Evolutionary conservation across 2,329 filamentous ascomycete genomes (phyloP).

Genomic region (Parastagonospora nodorum): DNA sequence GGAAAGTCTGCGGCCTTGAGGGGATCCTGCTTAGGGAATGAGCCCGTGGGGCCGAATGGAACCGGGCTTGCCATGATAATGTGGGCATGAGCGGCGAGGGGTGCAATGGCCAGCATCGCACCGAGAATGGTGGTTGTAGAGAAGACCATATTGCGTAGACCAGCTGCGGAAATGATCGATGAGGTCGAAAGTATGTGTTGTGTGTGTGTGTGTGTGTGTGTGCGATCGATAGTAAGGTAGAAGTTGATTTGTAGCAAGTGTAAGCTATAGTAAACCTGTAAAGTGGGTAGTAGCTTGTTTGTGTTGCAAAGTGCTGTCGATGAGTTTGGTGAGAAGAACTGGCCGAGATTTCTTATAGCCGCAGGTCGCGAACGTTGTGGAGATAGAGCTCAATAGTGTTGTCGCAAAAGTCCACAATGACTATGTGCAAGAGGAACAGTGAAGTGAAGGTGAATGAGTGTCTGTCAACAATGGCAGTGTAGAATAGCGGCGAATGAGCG

Average conservation of each 20-base stretch:
- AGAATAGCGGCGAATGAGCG: conserved; percentile 9
- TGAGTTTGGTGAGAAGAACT: conserved; percentile 11
- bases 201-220: conserved; percentile 5
- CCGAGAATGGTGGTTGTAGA: conserved; percentile 16
- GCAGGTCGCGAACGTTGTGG: conserved; percentile 6
- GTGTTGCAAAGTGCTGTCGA: conserved; percentile 14
- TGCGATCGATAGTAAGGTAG: conserved; percentile 6
- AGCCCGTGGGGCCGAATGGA: conserved; percentile 68
- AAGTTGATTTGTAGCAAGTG: conserved; percentile 6
- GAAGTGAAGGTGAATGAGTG: conserved; percentile 26
- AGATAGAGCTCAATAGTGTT: conserved; percentile 15
- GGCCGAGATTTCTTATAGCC: neutral
- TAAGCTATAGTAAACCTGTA: neutral
- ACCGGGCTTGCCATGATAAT: conserved; percentile 73
- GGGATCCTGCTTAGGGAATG: conserved; percentile 64
- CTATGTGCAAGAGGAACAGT: conserved; percentile 15
- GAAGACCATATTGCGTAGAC: conserved; percentile 14
- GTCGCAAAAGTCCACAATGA: conserved; percentile 26
- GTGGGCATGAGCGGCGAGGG: conserved; percentile 67
- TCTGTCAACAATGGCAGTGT: conserved; percentile 1
- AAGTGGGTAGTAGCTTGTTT: neutral
- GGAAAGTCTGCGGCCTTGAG: conserved; percentile 71
- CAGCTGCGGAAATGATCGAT: conserved; percentile 5
- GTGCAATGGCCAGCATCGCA: conserved; percentile 53
- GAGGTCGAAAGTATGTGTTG: conserved; percentile 11